Evolutionary conservation across 1,284 basidiomycete genomes (phyloP).

Genomic region (Rhodotorula sp.): DNA sequence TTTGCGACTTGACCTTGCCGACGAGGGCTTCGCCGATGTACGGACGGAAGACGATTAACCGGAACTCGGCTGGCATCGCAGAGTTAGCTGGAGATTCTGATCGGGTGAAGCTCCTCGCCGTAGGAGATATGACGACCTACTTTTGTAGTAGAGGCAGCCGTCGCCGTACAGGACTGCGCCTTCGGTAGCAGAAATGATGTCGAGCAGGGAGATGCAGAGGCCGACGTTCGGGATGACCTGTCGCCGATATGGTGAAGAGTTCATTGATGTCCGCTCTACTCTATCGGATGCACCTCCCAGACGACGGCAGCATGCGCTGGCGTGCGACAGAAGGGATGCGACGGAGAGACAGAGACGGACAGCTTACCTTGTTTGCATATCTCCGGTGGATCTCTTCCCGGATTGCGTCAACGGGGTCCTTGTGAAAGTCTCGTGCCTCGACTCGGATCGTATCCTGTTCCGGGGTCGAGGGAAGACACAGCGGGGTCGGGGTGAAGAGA

Average conservation of each 20-base stretch:
- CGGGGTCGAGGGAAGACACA: too few species aligned
- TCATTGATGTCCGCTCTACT: not conserved
- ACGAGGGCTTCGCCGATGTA: slow-evolving; percentile 86
- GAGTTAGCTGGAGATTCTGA: too few species aligned
- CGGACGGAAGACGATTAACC: slow-evolving; percentile 86
- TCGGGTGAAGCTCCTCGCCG: too few species aligned
- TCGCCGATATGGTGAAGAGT: too few species aligned
- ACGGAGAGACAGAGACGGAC: not conserved
- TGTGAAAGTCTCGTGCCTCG: slow-evolving; percentile 69
- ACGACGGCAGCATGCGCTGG: not conserved
- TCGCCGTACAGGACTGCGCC: slow-evolving; percentile 93
- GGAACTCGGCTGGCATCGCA: slow-evolving; percentile 67
- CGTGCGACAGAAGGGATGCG: not conserved
- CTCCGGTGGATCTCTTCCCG: slow-evolving; percentile 82
- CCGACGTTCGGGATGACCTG: slow-evolving; percentile 86
- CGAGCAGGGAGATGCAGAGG: slow-evolving; percentile 83
- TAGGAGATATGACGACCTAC: slow-evolving; percentile 52
- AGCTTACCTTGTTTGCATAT: slow-evolving; percentile 70
- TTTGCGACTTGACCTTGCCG: slow-evolving; percentile 80
- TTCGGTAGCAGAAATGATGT: slow-evolving; percentile 79
- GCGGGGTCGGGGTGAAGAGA: not conserved
- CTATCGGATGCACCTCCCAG: not conserved
- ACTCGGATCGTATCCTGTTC: slow-evolving; percentile 71
- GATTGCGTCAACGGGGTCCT: slow-evolving; percentile 68
- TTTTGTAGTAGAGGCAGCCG: slow-evolving; percentile 89